Conservation (phyloP, 192 early-diverging fungal genomes). For the Linnemannia elongata region DNA sequence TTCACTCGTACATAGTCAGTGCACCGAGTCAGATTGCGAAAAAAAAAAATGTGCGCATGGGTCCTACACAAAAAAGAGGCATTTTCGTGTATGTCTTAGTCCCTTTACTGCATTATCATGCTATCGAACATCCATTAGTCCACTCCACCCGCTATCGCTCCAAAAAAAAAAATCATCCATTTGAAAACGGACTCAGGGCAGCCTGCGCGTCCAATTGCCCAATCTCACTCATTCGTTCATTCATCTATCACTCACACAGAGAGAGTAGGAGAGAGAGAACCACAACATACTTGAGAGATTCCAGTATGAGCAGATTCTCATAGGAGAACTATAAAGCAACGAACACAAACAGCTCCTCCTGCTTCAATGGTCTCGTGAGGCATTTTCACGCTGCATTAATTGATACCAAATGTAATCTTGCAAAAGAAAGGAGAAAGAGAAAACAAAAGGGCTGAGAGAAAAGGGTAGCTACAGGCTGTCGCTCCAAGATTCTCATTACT, state of each 20-base stretch:
- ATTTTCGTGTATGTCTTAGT: not conserved
- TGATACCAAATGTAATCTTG: not conserved
- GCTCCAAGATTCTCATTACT: too few species aligned
- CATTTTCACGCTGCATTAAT: not conserved
- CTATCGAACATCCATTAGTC: not conserved
- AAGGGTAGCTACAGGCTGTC: too few species aligned
- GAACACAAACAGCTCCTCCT: not conserved
- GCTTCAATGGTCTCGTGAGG: not conserved
- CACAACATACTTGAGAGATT: not conserved
- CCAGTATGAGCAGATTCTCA: not conserved
- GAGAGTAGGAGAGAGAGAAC: not conserved
- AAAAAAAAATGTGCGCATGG: constrained; percentile 1
- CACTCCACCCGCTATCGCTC: not conserved
- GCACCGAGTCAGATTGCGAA: not conserved
- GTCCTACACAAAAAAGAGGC: not conserved
- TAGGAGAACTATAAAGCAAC: not conserved
- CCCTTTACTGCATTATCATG: not conserved
- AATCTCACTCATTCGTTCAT: too few species aligned
- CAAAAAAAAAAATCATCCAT: not conserved
- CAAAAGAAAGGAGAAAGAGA: not conserved
- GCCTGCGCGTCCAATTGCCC: not conserved
- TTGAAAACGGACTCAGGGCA: not conserved
- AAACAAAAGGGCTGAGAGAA: not conserved
- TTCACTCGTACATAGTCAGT: not conserved
- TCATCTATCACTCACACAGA: not conserved